Evolutionary conservation across 176 grass and related monocot species (phyloP), one percentile per base, ranked within the genome.

Genomic region (Triticum timopheevii): DNA sequence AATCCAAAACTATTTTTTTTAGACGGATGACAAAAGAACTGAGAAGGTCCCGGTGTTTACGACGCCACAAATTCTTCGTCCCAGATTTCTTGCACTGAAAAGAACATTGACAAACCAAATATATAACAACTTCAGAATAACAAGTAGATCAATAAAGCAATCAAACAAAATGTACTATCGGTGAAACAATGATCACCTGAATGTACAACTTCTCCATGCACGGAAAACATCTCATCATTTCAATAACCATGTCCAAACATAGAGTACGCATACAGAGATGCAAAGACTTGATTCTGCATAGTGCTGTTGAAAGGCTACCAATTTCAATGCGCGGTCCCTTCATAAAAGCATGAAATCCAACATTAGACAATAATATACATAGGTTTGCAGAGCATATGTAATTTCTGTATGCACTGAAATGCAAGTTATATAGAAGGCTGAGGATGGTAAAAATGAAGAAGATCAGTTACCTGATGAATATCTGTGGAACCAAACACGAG

Each of bases 151-250:
- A 22, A 59, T 8, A 59, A 22, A 59, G 56, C 2, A 59, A 7
- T 7, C 8, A 12, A n/a, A 71, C 17, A 40, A 36, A 40, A 23
- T 22, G 39, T 6, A 6, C 10, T n/a, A 73, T 24, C 6, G 1
- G 4, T 35, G 22, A 73, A 72, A 73, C 35, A 24, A 44, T 23
- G 3, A 38, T 73, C 16, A 73, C 69, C 36, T 73, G 36, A n/a
- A 73, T 40, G 69, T 73, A 44, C 39, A 73, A 40, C 38, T 73
- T 73, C 69, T 73, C 69, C 35, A 73, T 44, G 69, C 35, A 42
- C 10, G 69, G 69, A 73, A 73, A 73, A 10, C 22, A 44, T 42
- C 36, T 73, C 34, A 73, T 73, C 69, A 73, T 24, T 12, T 24
- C 10, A 44, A 73, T 39, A 73, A 44, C 69, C 9, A 40, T 44